phyloP scores from a whole-genome alignment of 768 basidiomycete genomes.

The Phanerochaete sordida region DNA sequence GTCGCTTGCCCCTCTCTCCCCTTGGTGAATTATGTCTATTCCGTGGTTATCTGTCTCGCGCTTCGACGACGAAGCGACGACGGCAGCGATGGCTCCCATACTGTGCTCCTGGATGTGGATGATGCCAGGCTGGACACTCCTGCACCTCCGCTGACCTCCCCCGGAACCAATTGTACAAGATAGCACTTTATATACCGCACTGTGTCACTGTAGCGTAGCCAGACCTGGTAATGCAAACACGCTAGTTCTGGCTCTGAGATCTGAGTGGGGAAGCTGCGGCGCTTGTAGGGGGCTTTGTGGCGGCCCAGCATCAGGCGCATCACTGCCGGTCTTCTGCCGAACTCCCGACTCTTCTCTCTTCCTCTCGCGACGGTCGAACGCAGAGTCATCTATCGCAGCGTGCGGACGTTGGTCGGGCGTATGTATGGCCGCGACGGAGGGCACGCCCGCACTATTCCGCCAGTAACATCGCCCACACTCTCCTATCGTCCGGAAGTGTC shows the following conservation, averaged over 20 bases:
- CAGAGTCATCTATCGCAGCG: neutral
- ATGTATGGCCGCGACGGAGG: too few relatives aligned
- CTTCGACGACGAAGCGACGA: neutral
- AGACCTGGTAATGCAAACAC: too few relatives aligned
- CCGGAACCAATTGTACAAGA: neutral
- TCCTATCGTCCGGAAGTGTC: too few relatives aligned
- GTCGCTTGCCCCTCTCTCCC: neutral
- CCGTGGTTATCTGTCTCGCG: neutral
- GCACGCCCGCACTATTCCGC: too few relatives aligned
- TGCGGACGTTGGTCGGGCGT: too few relatives aligned
- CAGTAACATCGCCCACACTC: too few relatives aligned
- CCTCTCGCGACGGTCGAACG: neutral
- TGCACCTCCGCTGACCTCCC: neutral
- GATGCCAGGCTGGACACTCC: neutral
- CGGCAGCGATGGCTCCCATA: too few relatives aligned
- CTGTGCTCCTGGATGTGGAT: too few relatives aligned
- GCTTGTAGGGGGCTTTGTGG: neutral
- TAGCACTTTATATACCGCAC: neutral
- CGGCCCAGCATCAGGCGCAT: neutral
- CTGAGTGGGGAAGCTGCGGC: neutral
- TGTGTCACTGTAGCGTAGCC: too few relatives aligned
- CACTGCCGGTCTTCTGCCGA: neutral
- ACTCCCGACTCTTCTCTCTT: neutral
- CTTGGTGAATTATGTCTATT: neutral
- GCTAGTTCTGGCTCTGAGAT: too few relatives aligned